Conservation (phyloP, 164 flowering plant genomes). For the Stephania cephalantha region DNA sequence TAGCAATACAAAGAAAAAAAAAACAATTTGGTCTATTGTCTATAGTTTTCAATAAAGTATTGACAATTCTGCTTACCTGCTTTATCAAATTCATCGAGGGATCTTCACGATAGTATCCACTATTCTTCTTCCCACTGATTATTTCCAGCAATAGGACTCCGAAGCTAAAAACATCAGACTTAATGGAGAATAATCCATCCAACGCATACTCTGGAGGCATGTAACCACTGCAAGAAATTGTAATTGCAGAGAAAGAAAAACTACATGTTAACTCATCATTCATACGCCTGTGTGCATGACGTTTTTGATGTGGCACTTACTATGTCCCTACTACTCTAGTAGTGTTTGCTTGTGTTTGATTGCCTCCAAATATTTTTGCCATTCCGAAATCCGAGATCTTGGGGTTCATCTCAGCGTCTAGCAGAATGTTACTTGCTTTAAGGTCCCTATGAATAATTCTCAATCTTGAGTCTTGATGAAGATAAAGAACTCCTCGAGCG, state of each 20-base stretch:
- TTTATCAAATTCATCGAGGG: slow-evolving; percentile 46
- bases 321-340: slow-evolving; percentile 68
- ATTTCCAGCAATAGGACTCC: slow-evolving; percentile 64
- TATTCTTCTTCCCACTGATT: slow-evolving; percentile 51
- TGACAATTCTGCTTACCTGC: slow-evolving; percentile 33
- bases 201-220: slow-evolving; percentile 74
- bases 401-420: slow-evolving; percentile 54
- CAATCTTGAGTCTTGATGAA: slow-evolving; percentile 62
- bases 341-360: slow-evolving; percentile 47
- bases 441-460: slow-evolving; percentile 73
- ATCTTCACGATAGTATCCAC: slow-evolving; percentile 37
- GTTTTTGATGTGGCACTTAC: slow-evolving; percentile 30
- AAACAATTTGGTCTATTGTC: background rate
- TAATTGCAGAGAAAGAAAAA: no score
- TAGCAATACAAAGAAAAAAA: background rate
- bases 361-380: slow-evolving; percentile 57
- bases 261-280: background rate
- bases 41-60: background rate
- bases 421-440: slow-evolving; percentile 61
- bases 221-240: slow-evolving; percentile 42
- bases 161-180: slow-evolving; percentile 67
- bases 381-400: slow-evolving; percentile 77
- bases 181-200: slow-evolving; percentile 55
- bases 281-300: no score
- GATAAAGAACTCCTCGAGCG: slow-evolving; percentile 66